phyloP scores from a whole-genome alignment of 805 yeast genomes.

The Pichia thaimueangensis region DNA sequence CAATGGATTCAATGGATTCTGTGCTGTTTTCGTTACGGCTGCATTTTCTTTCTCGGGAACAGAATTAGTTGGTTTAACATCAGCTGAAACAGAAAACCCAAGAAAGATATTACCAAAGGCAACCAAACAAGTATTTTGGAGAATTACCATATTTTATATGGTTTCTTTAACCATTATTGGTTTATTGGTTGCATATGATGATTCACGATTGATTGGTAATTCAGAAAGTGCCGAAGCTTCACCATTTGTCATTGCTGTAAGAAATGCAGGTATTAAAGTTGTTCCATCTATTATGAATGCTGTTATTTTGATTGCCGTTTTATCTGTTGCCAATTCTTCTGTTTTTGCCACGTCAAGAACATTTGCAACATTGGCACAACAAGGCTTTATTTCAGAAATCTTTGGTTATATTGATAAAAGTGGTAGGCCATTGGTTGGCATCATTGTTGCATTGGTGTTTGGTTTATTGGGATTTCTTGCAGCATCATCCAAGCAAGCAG shows the following conservation, averaged over 20 bases:
- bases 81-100: slow-evolving; percentile 53
- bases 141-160: slow-evolving; percentile 49
- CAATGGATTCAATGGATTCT: slow-evolving; percentile 47
- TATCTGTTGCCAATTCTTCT: slow-evolving; percentile 67
- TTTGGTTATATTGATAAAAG: slow-evolving; percentile 59
- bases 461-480: slow-evolving; percentile 55
- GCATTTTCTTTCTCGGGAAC: slow-evolving; percentile 58
- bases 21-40: slow-evolving; percentile 52
- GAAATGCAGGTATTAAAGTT: slow-evolving; percentile 50
- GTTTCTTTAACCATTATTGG: slow-evolving; percentile 46
- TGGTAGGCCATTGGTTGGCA: slow-evolving; percentile 69
- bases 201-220: slow-evolving; percentile 40
- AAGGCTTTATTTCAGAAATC: slow-evolving; percentile 52
- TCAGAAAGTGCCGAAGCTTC: slow-evolving; percentile 50
- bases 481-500: slow-evolving; percentile 44
- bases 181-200: slow-evolving; percentile 50
- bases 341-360: slow-evolving; percentile 63
- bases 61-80: slow-evolving; percentile 54
- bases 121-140: slow-evolving; percentile 54
- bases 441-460: slow-evolving; percentile 40
- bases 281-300: slow-evolving; percentile 63
- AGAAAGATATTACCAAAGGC: slow-evolving; percentile 53
- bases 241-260: slow-evolving; percentile 60
- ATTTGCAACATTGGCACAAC: slow-evolving; percentile 53
- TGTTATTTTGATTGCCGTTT: slow-evolving; percentile 57